These are phyloP conservation scores for Ceratocystis lukuohia DNA, from an alignment of 2,329 filamentous ascomycete species.

Conservation along the genomic window DNA sequence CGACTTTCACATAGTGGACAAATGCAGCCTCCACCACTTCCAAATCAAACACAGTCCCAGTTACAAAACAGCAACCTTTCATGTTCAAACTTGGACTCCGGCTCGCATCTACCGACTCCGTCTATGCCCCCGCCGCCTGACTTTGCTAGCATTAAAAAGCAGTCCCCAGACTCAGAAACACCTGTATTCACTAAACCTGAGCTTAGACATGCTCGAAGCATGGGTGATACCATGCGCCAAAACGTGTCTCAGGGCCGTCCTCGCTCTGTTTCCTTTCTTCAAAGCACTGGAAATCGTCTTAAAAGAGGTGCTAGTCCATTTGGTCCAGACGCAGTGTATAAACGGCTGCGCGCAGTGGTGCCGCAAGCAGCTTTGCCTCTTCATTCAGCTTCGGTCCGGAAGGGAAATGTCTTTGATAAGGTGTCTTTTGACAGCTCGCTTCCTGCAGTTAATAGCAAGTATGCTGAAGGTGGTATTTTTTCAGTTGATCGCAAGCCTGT, in stretches of 20 bases:
- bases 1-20: constrained; percentile 4
- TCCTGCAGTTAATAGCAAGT: constrained; percentile 44
- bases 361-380: constrained; percentile 21
- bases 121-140: constrained; percentile 16
- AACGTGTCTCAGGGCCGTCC: background rate
- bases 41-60: constrained; percentile 18
- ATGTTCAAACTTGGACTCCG: background rate
- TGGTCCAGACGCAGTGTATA: constrained; percentile 44
- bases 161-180: constrained; percentile 8
- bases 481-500: constrained; percentile 31
- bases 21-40: constrained; percentile 19
- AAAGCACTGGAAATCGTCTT: constrained; percentile 6
- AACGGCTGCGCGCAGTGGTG: constrained; percentile 40
- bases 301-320: constrained; percentile 46
- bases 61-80: background rate
- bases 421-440: constrained; percentile 41
- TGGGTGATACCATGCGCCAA: constrained; percentile 30
- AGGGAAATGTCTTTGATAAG: constrained; percentile 39
- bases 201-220: constrained; percentile 44
- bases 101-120: constrained; percentile 5
- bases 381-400: constrained; percentile 24
- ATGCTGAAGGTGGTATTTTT: constrained; percentile 43
- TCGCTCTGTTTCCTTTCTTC: constrained; percentile 23
- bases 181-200: constrained; percentile 45
- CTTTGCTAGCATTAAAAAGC: constrained; percentile 18